A percentile compares a stretch with the other conserved stretches of the same genome.
These are phyloP conservation scores for Aspergillus texensis DNA, from an alignment of 2,329 filamentous ascomycete species.

Conservation along the genomic window DNA sequence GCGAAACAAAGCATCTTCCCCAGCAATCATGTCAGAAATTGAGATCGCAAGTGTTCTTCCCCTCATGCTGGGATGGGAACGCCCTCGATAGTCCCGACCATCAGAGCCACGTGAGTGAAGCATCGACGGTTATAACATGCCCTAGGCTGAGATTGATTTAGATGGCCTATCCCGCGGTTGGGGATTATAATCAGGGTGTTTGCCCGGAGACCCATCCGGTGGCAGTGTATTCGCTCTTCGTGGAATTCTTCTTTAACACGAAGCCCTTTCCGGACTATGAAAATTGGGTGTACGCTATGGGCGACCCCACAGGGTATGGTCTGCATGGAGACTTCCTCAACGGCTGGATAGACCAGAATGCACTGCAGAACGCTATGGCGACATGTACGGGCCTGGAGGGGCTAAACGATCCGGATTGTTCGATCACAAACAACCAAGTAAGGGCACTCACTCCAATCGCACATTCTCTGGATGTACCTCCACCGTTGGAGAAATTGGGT, in stretches of 20 bases:
- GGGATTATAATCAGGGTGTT: constrained; percentile 36
- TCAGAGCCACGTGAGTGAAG: constrained; percentile 33
- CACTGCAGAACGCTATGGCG: constrained; percentile 43
- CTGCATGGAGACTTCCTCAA: constrained; percentile 59
- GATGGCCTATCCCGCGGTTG: constrained; percentile 39
- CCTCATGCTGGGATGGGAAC: constrained; percentile 42
- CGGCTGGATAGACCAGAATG: constrained; percentile 47
- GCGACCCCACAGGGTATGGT: constrained; percentile 55
- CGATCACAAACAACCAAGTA: constrained; percentile 20
- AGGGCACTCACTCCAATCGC: constrained; percentile 11
- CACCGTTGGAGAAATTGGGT: constrained; percentile 20
- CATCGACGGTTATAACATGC: background rate
- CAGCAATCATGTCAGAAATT: constrained; percentile 43
- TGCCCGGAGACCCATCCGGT: constrained; percentile 51
- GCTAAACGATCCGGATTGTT: constrained; percentile 17
- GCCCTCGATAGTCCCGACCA: constrained; percentile 37
- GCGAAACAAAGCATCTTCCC: constrained; percentile 65
- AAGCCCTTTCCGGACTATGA: constrained; percentile 50
- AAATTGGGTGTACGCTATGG: constrained; percentile 51
- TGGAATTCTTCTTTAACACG: constrained; percentile 61
- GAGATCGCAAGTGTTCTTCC: constrained; percentile 41
- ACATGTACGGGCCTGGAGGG: constrained; percentile 24
- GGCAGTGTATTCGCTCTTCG: constrained; percentile 62
- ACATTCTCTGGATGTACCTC: constrained; percentile 12
- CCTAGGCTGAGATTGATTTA: constrained; percentile 4